Percentiles rank a stretch among this genome's conserved stretches.
Conservation (phyloP, 495 filamentous ascomycete species). For the Daldinia concentrica region DNA sequence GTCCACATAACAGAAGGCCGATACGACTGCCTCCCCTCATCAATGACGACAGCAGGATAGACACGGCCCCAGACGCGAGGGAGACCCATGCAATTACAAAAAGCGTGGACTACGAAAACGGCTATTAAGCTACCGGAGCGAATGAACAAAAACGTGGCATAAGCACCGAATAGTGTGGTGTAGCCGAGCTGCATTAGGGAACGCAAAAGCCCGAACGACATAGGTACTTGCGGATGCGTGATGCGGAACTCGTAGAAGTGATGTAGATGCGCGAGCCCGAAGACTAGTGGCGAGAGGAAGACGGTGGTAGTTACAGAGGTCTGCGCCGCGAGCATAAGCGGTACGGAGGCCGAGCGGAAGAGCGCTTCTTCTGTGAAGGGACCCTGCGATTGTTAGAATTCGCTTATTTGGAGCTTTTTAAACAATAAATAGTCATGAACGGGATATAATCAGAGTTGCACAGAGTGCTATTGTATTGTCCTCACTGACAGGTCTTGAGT, state of each 20-base stretch:
- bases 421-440: background rate
- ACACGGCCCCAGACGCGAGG: slow-evolving; percentile 88
- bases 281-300: slow-evolving; percentile 85
- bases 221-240: slow-evolving; percentile 74
- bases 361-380: slow-evolving; percentile 93
- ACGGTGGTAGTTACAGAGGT: slow-evolving; percentile 67
- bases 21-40: background rate
- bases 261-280: slow-evolving; percentile 94
- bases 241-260: slow-evolving; percentile 95
- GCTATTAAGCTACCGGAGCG: slow-evolving; percentile 82
- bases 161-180: slow-evolving; percentile 93
- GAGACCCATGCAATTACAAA: slow-evolving; percentile 92
- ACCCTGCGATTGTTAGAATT: slow-evolving; percentile 61
- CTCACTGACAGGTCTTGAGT: slow-evolving; percentile 94
- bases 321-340: slow-evolving; percentile 81
- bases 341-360: slow-evolving; percentile 85
- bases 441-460: slow-evolving; percentile 78
- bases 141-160: slow-evolving; percentile 88
- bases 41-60: slow-evolving; percentile 47
- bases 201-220: slow-evolving; percentile 65
- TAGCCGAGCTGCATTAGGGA: slow-evolving; percentile 89
- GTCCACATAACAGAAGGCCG: slow-evolving; percentile 67
- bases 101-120: slow-evolving; percentile 78
- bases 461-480: slow-evolving; percentile 76
- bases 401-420: background rate